phyloP scores from a whole-genome alignment of 2,329 filamentous ascomycete species.

The Myrmaecium sp. region DNA sequence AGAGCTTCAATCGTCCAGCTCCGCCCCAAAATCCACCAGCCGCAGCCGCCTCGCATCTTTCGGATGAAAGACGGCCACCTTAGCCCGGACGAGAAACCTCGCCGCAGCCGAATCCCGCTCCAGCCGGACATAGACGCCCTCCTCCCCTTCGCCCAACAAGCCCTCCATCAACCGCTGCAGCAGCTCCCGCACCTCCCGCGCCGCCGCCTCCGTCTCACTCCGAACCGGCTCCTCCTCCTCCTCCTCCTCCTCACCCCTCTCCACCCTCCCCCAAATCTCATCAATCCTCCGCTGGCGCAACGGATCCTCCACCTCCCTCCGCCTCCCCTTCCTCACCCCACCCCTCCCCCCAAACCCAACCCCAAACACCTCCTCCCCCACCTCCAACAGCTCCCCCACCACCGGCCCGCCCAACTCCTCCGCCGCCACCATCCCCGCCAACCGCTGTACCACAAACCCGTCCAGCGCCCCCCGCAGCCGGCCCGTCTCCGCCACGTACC shows the following conservation, averaged over 20 bases:
- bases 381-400: conserved; percentile 57
- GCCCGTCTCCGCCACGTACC: conserved; percentile 44
- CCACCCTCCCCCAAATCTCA: conserved; percentile 29
- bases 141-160: conserved; percentile 16
- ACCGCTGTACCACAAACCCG: conserved; percentile 50
- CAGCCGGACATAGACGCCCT: conserved; percentile 30
- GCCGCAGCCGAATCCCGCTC: conserved; percentile 34
- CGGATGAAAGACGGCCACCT: conserved; percentile 38
- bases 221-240: too few species aligned
- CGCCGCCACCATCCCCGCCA: conserved; percentile 62
- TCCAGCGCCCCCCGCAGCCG: conserved; percentile 47
- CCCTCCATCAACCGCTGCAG: conserved; percentile 4
- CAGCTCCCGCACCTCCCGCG: conserved; percentile 3
- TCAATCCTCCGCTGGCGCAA: conserved; percentile 33
- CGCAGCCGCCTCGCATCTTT: conserved; percentile 34
- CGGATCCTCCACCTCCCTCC: conserved; percentile 14
- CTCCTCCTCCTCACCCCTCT: conserved; percentile 11
- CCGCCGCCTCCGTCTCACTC: too few species aligned
- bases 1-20: conserved; percentile 18
- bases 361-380: conserved; percentile 35
- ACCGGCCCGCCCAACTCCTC: conserved; percentile 73
- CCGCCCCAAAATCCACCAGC: conserved; percentile 34
- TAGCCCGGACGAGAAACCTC: conserved; percentile 36
- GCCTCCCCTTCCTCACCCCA: too few species aligned
- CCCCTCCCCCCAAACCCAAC: conserved; percentile 27